These are phyloP conservation scores for Anthoceros angustus DNA, from an alignment of 225 moss, liverwort and hornwort species.

Conservation along the genomic window DNA sequence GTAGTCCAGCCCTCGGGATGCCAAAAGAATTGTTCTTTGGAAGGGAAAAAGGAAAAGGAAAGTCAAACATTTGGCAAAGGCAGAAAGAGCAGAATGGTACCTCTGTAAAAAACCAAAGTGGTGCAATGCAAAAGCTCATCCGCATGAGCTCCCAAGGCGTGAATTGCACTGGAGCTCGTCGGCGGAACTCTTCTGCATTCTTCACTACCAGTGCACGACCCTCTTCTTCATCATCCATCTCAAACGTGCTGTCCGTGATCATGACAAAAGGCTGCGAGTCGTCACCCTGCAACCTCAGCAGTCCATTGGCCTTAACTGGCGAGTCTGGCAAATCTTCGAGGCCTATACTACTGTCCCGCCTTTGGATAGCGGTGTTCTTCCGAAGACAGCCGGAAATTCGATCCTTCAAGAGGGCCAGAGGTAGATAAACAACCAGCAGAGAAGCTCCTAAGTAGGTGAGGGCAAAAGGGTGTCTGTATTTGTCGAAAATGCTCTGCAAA, in stretches of 20 bases:
- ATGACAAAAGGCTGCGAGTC: slow-evolving; percentile 8
- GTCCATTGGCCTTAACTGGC: slow-evolving; percentile 17
- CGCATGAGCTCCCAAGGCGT: slow-evolving; percentile 60
- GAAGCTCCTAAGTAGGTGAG: slow-evolving; percentile 96
- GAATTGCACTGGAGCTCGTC: slow-evolving; percentile 19
- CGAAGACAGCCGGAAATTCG: slow-evolving; percentile 31
- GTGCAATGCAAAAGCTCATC: slow-evolving; percentile 61
- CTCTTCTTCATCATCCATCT: slow-evolving; percentile 29
- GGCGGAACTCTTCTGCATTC: slow-evolving; percentile 17
- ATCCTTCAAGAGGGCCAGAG: slow-evolving; percentile 53
- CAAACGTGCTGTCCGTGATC: slow-evolving; percentile 22
- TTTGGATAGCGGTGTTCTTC: slow-evolving; percentile 5
- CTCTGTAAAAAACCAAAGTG: slow-evolving; percentile 85
- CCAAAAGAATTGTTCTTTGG: neutral
- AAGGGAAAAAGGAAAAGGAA: neutral
- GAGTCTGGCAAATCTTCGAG: slow-evolving; percentile 26
- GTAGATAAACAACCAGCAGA: slow-evolving; percentile 64
- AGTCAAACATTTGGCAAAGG: neutral
- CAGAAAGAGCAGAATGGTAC: slow-evolving; percentile 16
- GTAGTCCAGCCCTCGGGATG: neutral
- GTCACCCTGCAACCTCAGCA: slow-evolving; percentile 9
- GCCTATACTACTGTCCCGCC: slow-evolving; percentile 10
- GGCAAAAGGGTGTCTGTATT: slow-evolving; percentile 83
- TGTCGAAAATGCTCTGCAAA: slow-evolving; percentile 77
- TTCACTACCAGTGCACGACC: slow-evolving; percentile 22